These are phyloP conservation scores for Voacanga thouarsii DNA, from an alignment of 257 asterid species.

Conservation along the genomic window DNA sequence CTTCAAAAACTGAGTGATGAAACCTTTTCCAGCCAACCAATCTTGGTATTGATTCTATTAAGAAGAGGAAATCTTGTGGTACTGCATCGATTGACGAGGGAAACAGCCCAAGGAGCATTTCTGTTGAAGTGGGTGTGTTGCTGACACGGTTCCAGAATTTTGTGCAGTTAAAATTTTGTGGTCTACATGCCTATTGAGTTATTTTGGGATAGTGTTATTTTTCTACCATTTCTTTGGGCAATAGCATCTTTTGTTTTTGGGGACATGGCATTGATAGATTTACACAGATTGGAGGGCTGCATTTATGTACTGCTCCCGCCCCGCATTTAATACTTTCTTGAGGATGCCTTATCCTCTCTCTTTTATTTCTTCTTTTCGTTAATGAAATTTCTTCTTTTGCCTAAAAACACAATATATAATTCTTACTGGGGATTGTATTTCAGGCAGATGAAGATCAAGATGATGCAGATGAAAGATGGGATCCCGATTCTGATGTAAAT, in stretches of 20 bases:
- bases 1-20: too few species aligned
- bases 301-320: neutral
- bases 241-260: neutral
- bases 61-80: too few species aligned
- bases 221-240: neutral
- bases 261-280: neutral
- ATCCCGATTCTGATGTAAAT: constrained; percentile 33
- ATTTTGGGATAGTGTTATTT: neutral
- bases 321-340: neutral
- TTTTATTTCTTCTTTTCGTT: neutral
- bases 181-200: neutral
- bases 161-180: too few species aligned
- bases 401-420: neutral
- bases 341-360: neutral
- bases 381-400: neutral
- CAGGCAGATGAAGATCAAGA: constrained; percentile 45
- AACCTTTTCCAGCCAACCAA: too few species aligned
- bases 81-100: too few species aligned
- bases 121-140: too few species aligned
- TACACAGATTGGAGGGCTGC: neutral
- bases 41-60: too few species aligned
- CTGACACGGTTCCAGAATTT: too few species aligned
- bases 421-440: neutral
- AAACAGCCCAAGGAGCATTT: too few species aligned
- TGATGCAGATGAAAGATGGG: constrained; percentile 38